Evolutionary conservation across 495 filamentous ascomycete genomes (phyloP).

Genomic region (Pyrenopolyporus hunteri): DNA sequence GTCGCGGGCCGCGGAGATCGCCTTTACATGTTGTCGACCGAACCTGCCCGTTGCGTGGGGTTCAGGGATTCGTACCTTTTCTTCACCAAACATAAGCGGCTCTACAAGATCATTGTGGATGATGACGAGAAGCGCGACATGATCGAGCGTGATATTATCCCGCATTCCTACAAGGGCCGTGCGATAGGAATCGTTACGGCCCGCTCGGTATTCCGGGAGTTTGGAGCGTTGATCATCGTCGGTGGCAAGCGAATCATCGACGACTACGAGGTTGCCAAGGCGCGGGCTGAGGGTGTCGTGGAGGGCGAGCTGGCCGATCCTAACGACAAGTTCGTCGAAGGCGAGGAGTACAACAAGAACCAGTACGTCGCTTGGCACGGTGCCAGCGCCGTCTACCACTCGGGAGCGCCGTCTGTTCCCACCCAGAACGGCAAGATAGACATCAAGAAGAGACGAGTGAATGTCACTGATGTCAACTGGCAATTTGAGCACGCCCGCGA

Average conservation of each 20-base stretch:
- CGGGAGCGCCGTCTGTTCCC: constrained; percentile 76
- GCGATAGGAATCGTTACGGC: constrained; percentile 97
- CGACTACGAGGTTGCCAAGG: constrained; percentile 85
- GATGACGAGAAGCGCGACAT: constrained; percentile 92
- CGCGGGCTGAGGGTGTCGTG: constrained; percentile 76
- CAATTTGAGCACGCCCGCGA: constrained; percentile 91
- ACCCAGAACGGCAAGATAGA: constrained; percentile 73
- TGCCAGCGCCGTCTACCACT: constrained; percentile 92
- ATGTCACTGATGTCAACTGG: constrained; percentile 97
- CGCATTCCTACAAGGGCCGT: constrained; percentile 96
- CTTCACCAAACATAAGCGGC: constrained; percentile 93
- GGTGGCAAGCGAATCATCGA: constrained; percentile 84
- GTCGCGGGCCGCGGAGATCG: constrained; percentile 81
- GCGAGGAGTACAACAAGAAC: constrained; percentile 87
- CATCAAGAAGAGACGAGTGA: constrained; percentile 79
- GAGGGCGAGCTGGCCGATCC: constrained; percentile 93
- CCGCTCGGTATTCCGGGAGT: constrained; percentile 94
- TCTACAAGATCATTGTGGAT: constrained; percentile 95
- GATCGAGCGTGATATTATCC: constrained; percentile 92
- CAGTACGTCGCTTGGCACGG: constrained; percentile 99
- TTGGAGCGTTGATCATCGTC: constrained; percentile 91
- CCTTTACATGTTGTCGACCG: constrained; percentile 97
- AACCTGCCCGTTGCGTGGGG: constrained; percentile 93
- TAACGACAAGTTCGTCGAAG: constrained; percentile 73
- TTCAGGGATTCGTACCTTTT: constrained; percentile 98